A percentile compares a stretch with the other conserved stretches of the same genome.
Conservation (phyloP, 1,139 yeast species). For the Suhomyces taliae region DNA sequence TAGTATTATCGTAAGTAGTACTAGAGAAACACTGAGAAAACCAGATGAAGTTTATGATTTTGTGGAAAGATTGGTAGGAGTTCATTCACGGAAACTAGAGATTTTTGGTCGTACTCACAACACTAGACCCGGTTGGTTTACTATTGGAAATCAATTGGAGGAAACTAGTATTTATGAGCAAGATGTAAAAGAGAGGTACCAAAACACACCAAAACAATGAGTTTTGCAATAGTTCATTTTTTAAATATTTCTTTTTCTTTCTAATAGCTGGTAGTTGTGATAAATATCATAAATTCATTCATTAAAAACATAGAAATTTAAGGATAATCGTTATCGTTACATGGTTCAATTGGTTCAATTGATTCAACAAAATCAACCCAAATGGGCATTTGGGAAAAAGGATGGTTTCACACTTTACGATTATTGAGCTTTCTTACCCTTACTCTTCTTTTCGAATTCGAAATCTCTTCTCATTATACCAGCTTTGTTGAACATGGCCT, state of each 20-base stretch:
- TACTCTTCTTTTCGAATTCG: slow-evolving; percentile 2
- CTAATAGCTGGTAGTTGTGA: too few species aligned
- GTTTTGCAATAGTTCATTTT: too few species aligned
- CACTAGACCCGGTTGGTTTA: slow-evolving; percentile 86
- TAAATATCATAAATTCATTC: too few species aligned
- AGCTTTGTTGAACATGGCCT: slow-evolving; percentile 55
- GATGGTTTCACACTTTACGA: too few species aligned
- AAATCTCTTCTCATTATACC: slow-evolving; percentile 32
- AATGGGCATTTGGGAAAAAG: too few species aligned
- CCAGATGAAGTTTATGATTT: slow-evolving; percentile 91
- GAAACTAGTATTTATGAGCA: slow-evolving; percentile 60
- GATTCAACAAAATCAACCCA: too few species aligned
- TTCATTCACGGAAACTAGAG: slow-evolving; percentile 74
- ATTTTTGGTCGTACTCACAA: slow-evolving; percentile 88
- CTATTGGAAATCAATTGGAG: slow-evolving; percentile 79
- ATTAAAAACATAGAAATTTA: too few species aligned
- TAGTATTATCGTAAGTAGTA: slow-evolving; percentile 76
- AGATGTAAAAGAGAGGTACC: slow-evolving; percentile 48
- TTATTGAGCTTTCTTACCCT: background rate
- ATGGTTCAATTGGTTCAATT: too few species aligned
- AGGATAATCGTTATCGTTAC: too few species aligned
- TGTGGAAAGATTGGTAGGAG: slow-evolving; percentile 80
- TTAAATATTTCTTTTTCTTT: too few species aligned
- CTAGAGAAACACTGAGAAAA: slow-evolving; percentile 86
- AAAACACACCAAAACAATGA: slow-evolving; percentile 8